Conservation (phyloP, 495 filamentous ascomycete species). For the Baudoinia panamericana region DNA sequence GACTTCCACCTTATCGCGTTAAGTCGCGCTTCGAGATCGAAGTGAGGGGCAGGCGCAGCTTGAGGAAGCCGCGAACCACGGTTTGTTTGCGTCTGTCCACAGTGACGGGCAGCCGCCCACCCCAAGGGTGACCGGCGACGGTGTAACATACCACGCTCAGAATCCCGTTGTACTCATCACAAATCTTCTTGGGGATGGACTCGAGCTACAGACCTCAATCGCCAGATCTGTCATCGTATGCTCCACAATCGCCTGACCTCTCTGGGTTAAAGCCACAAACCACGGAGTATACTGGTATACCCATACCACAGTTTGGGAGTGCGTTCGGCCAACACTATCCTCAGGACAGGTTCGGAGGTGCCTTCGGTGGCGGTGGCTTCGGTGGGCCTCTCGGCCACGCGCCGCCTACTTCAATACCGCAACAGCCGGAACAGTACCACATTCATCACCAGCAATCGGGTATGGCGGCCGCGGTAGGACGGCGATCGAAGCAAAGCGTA, state of each 20-base stretch:
- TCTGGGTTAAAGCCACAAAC: constrained; percentile 6
- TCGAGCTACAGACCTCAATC: constrained; percentile 16
- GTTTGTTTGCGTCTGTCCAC: too few species aligned
- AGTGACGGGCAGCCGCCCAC: too few species aligned
- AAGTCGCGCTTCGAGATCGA: too few species aligned
- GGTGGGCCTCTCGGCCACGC: neutral
- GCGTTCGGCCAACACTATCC: constrained; percentile 1
- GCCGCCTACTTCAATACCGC: neutral
- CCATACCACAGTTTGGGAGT: constrained; percentile 1
- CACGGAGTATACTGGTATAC: too few species aligned
- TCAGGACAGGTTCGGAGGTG: neutral
- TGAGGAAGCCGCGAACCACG: too few species aligned
- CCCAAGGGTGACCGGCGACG: too few species aligned
- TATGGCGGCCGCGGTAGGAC: constrained; percentile 2
- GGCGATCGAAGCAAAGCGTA: too few species aligned
- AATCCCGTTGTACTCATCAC: too few species aligned
- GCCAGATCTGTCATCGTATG: constrained; percentile 19
- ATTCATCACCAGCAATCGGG: neutral
- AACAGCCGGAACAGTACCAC: neutral
- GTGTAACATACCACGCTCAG: too few species aligned
- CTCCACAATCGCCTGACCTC: constrained; percentile 22
- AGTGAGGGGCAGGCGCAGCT: too few species aligned
- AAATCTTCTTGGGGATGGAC: too few species aligned
- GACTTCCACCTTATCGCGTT: too few species aligned
- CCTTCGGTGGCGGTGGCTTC: neutral